These are phyloP conservation scores for Pisolithus sp. DNA, from an alignment of 768 basidiomycete species.

Conservation along the genomic window DNA sequence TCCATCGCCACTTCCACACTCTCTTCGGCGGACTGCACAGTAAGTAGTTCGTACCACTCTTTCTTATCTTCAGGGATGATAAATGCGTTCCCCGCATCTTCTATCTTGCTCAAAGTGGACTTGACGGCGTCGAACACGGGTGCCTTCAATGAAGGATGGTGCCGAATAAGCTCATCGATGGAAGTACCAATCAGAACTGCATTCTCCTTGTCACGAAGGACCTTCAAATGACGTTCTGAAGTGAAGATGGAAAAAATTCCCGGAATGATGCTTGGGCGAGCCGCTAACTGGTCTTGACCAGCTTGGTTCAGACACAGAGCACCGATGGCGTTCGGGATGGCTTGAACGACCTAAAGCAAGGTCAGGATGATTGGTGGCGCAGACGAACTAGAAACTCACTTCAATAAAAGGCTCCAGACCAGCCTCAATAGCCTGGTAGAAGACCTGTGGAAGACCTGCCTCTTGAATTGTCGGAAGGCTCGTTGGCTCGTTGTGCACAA, in stretches of 20 bases:
- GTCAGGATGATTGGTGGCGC: neutral
- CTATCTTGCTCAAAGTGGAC: slow-evolving; percentile 62
- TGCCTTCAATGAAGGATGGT: slow-evolving; percentile 83
- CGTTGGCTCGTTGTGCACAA: slow-evolving; percentile 98
- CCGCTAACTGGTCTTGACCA: slow-evolving; percentile 75
- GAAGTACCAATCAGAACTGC: slow-evolving; percentile 82
- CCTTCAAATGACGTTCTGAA: slow-evolving; percentile 74
- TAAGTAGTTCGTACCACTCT: slow-evolving; percentile 59
- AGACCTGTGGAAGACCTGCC: slow-evolving; percentile 77
- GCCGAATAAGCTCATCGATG: slow-evolving; percentile 92
- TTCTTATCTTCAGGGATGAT: slow-evolving; percentile 49
- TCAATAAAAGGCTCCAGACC: slow-evolving; percentile 86
- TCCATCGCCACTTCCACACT: slow-evolving; percentile 44
- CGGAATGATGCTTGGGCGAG: slow-evolving; percentile 76
- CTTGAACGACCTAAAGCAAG: slow-evolving; percentile 68
- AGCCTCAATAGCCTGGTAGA: slow-evolving; percentile 80
- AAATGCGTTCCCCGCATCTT: slow-evolving; percentile 63
- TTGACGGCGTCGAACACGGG: slow-evolving; percentile 75
- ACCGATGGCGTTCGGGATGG: slow-evolving; percentile 92
- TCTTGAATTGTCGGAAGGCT: slow-evolving; percentile 92
- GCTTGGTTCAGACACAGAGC: slow-evolving; percentile 91
- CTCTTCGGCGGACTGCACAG: slow-evolving; percentile 17
- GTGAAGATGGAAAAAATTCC: slow-evolving; percentile 83
- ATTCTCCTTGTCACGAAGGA: slow-evolving; percentile 89
- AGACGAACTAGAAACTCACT: slow-evolving; percentile 33